phyloP scores from a whole-genome alignment of 2,329 filamentous ascomycete genomes.

The Sporothrix dimorphospora region DNA sequence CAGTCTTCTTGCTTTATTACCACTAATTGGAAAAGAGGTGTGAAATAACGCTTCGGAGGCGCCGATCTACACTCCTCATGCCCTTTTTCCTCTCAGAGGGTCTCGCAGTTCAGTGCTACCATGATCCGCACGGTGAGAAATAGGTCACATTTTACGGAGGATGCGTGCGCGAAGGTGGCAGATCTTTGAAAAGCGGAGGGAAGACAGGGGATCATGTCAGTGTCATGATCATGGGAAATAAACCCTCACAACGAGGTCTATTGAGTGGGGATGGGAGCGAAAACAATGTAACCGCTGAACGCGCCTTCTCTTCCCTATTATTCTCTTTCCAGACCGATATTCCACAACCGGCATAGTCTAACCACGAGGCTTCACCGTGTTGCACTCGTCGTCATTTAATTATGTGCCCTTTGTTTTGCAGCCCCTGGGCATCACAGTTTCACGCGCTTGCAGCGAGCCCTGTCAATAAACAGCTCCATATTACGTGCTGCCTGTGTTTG shows the following conservation, averaged over 20 bases:
- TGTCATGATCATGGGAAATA: background rate
- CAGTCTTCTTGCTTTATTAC: background rate
- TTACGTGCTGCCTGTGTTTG: background rate
- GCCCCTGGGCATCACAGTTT: constrained; percentile 7
- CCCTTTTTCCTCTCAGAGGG: background rate
- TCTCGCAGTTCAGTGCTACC: background rate
- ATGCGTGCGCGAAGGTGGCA: background rate
- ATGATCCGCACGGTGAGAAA: background rate
- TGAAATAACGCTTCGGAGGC: too few species aligned
- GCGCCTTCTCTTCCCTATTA: background rate
- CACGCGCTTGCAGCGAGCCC: background rate
- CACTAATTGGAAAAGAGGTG: background rate
- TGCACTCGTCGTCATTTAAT: background rate
- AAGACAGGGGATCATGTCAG: background rate
- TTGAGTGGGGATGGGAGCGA: background rate
- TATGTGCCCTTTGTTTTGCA: background rate
- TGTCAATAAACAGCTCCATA: background rate
- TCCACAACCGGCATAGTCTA: background rate
- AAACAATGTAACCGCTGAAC: constrained; percentile 8
- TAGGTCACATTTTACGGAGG: background rate
- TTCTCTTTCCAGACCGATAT: constrained; percentile 9
- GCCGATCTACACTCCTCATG: background rate
- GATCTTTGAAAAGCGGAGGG: background rate
- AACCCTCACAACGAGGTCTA: background rate
- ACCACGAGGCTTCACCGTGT: background rate